Conservation (phyloP, 2,329 filamentous ascomycete species). For the Cadophora luteo-olivacea region DNA sequence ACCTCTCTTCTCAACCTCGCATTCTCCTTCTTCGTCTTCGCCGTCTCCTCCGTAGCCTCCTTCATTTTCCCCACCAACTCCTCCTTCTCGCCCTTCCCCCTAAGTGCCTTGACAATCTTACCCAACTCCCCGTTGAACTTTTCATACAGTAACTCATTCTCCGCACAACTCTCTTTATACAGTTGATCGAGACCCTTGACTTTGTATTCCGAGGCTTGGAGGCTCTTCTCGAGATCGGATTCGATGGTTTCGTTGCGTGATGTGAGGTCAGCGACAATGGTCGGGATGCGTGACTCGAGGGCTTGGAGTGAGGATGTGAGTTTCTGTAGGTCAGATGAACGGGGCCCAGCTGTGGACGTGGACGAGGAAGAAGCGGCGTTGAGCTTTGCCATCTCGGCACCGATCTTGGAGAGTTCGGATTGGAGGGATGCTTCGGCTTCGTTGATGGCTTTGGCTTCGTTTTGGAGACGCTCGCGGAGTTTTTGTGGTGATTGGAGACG, state of each 20-base stretch:
- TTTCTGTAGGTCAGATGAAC: conserved; percentile 44
- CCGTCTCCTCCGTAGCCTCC: conserved; percentile 78
- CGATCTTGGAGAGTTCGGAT: conserved; percentile 79
- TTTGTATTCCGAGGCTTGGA: conserved; percentile 78
- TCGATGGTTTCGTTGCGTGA: conserved; percentile 69
- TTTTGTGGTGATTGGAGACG: conserved; percentile 76
- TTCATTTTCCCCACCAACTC: conserved; percentile 75
- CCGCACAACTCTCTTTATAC: conserved; percentile 84
- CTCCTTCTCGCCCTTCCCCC: conserved; percentile 78
- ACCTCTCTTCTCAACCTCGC: conserved; percentile 82
- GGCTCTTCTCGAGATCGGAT: conserved; percentile 72
- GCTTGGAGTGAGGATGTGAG: conserved; percentile 65
- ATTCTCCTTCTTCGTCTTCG: conserved; percentile 84
- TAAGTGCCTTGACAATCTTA: conserved; percentile 79
- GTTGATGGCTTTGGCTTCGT: conserved; percentile 77
- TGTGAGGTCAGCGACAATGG: conserved; percentile 63
- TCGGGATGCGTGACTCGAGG: conserved; percentile 72
- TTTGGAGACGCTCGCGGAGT: conserved; percentile 82
- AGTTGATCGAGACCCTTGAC: conserved; percentile 84
- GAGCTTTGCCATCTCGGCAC: conserved; percentile 75
- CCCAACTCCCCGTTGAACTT: conserved; percentile 90
- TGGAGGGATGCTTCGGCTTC: conserved; percentile 73
- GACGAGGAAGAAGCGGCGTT: conserved; percentile 46
- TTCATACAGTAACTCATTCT: conserved; percentile 92
- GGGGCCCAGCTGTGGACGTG: conserved; percentile 40